Conservation (phyloP, 2,329 filamentous ascomycete species). For the Aspergillus sergii region DNA sequence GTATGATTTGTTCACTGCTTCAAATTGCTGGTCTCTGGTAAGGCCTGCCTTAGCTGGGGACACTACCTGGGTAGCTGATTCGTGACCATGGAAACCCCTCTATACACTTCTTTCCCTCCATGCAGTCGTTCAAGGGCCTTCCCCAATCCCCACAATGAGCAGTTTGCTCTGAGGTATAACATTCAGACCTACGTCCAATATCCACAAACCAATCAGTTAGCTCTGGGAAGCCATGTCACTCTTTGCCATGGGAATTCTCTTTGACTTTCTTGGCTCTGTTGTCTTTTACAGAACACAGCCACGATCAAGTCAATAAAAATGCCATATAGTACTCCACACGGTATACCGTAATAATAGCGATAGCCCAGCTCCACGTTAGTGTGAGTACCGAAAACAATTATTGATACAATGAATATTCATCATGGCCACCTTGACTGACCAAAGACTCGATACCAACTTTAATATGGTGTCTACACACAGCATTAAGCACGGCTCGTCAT, state of each 20-base stretch:
- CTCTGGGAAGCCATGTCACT: too few species aligned
- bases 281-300: neutral
- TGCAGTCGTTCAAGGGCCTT: neutral
- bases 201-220: neutral
- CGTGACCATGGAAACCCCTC: neutral
- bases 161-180: neutral
- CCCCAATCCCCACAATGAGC: neutral
- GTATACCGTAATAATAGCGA: neutral
- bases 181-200: neutral
- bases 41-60: neutral
- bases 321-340: neutral
- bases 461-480: neutral
- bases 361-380: neutral
- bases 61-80: neutral
- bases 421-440: neutral
- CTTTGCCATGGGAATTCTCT: neutral
- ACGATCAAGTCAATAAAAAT: neutral
- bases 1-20: neutral
- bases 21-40: neutral
- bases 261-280: neutral
- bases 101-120: neutral
- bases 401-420: neutral
- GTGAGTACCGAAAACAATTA: neutral
- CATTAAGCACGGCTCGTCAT: neutral
- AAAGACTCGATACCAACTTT: neutral